A percentile compares a stretch with the other conserved stretches of the same genome.
Evolutionary conservation across 2,329 filamentous ascomycete species (phyloP).

Genomic region (Zymoseptoria tritici): DNA sequence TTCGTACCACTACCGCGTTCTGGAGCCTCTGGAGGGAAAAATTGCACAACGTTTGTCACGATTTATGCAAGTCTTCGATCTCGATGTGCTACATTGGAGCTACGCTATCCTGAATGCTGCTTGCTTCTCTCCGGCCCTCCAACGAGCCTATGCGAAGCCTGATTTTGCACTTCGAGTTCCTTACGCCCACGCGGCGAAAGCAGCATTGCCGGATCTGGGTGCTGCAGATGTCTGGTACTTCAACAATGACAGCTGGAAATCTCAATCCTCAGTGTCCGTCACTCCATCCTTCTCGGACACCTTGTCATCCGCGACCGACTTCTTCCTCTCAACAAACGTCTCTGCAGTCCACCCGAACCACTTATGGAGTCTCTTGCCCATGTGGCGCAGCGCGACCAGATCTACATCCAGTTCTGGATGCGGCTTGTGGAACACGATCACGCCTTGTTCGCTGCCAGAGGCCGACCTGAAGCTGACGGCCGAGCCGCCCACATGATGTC

Average conservation of each 20-base stretch:
- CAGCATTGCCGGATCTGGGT: too few species aligned
- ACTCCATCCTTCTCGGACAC: background rate
- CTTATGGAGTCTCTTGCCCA: slow-evolving; percentile 25
- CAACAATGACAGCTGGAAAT: background rate
- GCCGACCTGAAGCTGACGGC: slow-evolving; percentile 5
- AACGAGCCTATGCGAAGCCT: background rate
- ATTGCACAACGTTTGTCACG: background rate
- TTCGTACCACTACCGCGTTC: background rate
- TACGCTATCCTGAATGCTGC: background rate
- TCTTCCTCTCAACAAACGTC: slow-evolving; percentile 11
- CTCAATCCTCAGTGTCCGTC: background rate
- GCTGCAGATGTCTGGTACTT: background rate
- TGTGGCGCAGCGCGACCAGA: slow-evolving; percentile 22
- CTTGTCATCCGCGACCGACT: background rate
- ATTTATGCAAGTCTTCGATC: background rate
- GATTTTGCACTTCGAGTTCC: background rate
- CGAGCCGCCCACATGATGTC: slow-evolving; percentile 6
- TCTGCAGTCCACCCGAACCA: slow-evolving; percentile 26
- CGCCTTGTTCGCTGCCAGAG: background rate
- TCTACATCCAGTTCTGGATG: slow-evolving; percentile 25
- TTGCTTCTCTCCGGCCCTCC: background rate
- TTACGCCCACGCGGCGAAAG: background rate
- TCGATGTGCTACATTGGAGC: background rate
- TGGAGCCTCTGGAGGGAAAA: background rate
- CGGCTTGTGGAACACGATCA: slow-evolving; percentile 24